Evolutionary conservation across 2,329 filamentous ascomycete genomes (phyloP).

Genomic region (Paraconiothyrium brasiliense): DNA sequence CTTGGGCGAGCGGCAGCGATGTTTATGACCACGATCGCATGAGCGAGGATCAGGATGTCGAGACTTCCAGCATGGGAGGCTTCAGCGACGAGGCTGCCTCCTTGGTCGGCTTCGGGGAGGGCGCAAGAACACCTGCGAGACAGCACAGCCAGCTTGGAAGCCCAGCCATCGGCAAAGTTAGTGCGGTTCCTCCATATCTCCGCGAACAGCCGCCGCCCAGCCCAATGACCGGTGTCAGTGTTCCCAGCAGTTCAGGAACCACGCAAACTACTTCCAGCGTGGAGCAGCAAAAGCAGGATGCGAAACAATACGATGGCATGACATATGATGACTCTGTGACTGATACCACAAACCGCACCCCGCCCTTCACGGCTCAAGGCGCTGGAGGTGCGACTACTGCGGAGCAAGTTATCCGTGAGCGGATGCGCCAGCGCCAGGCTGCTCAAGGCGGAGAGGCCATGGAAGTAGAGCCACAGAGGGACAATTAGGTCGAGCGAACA

Average conservation of each 20-base stretch:
- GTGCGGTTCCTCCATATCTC: conserved; percentile 45
- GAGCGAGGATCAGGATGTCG: conserved; percentile 71
- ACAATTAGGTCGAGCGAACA: conserved; percentile 24
- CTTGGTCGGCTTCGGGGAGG: conserved; percentile 91
- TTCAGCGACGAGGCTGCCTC: conserved; percentile 88
- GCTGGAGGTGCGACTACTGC: conserved; percentile 62
- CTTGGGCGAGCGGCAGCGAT: conserved; percentile 74
- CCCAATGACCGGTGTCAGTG: conserved; percentile 44
- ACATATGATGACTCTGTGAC: conserved; percentile 54
- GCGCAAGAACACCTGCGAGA: conserved; percentile 68
- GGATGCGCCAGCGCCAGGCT: conserved; percentile 36
- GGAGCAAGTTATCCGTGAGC: conserved; percentile 71
- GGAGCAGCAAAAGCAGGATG: conserved; percentile 51
- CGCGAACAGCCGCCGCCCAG: conserved; percentile 42
- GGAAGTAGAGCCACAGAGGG: conserved; percentile 33
- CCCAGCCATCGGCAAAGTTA: conserved; percentile 69
- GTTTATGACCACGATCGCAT: conserved; percentile 72
- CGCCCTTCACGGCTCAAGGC: conserved; percentile 39
- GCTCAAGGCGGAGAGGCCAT: conserved; percentile 31
- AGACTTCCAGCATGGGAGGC: conserved; percentile 73
- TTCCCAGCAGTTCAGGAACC: conserved; percentile 38
- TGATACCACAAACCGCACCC: conserved; percentile 51
- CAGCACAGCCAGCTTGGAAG: conserved; percentile 76
- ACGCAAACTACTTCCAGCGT: conserved; percentile 42
- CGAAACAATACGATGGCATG: conserved; percentile 57